Base-by-base conservation (phyloP, 2,329 filamentous ascomycete species). In the Diaporthe citrichinensis region DNA sequence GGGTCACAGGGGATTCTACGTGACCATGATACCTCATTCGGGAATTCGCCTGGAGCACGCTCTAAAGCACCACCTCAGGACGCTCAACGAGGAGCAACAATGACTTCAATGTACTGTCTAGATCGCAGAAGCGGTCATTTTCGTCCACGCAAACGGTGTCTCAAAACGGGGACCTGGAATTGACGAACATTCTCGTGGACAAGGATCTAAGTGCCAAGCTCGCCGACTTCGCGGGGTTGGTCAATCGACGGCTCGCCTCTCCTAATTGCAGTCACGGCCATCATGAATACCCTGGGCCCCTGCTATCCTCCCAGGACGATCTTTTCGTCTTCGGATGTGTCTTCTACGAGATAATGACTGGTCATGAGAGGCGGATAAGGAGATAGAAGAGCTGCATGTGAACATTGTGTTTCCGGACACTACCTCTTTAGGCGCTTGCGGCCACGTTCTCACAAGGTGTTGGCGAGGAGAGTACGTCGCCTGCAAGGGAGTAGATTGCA, bases 191-290 rank as follows among this genome's bases (percentile, higher is more conserved):
- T 51, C 44, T 68, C 46, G 44, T 34, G 28, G 23, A 36, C 44
- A 49, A 25, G 44, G 44, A n/a, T 49, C 14, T 17, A 46, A 20
- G n/a, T 39, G 46, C 65, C 12, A 53, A 46, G 65, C 25, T 68
- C 23, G 31, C 46, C 46, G 46, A 53, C 65, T 25, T 36, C n/a
- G 15, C 31, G 31, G 57, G 46, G 23, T 36, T 6, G 44, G 44
- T 67, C 44, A 51, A 31, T 51, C 28, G 61, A 67, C 61, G 28
- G 44, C 61, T 49, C 28, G 31, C 23, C 28, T 25, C 28, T 68
- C 34, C 62, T 51, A 17, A 9, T 67, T 20, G 28, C 28, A 7
- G 25, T 53, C 41, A 39, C 23, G 46, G 12, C 34, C 31, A 36
- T 25, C 61, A 34, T 65, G 17, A 36, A 39, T 51, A 34, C 23